These are phyloP conservation scores for Ploettnerulaceae sp. DNA, from an alignment of 2,329 filamentous ascomycete genomes.

Conservation along the genomic window DNA sequence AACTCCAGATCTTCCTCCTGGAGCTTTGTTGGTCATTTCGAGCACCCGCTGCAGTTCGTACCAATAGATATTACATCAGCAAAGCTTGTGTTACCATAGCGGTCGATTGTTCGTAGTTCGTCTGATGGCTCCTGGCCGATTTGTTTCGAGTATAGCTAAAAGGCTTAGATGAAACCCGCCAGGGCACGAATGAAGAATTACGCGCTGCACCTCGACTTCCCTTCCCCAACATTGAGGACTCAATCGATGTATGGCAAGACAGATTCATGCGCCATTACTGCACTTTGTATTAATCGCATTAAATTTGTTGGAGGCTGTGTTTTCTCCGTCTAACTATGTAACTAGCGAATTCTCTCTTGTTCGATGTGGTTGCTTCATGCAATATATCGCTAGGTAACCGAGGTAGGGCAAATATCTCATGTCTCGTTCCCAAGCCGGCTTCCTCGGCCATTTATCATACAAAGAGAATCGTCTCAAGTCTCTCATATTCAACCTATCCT, in stretches of 20 bases:
- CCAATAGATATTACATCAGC: constrained; percentile 7
- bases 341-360: constrained; percentile 1
- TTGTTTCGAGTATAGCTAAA: constrained; percentile 16
- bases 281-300: background rate
- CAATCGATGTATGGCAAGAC: background rate
- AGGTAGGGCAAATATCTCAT: background rate
- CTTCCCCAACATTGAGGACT: background rate
- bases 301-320: background rate
- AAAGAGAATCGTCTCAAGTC: constrained; percentile 17
- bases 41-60: background rate
- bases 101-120: constrained; percentile 11
- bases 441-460: constrained; percentile 10
- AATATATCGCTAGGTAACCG: background rate
- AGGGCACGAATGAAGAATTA: constrained; percentile 4
- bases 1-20: constrained; percentile 9
- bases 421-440: constrained; percentile 12
- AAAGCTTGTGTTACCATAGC: constrained; percentile 9
- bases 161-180: constrained; percentile 12
- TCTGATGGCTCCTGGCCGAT: constrained; percentile 13
- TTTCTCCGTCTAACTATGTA: background rate
- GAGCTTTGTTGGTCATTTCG: constrained; percentile 5
- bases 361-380: constrained; percentile 11
- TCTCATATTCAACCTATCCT: constrained; percentile 4
- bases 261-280: background rate
- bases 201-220: constrained; percentile 1